Conservation (phyloP, 139 green algal genomes). For the Nannochloris sp. region DNA sequence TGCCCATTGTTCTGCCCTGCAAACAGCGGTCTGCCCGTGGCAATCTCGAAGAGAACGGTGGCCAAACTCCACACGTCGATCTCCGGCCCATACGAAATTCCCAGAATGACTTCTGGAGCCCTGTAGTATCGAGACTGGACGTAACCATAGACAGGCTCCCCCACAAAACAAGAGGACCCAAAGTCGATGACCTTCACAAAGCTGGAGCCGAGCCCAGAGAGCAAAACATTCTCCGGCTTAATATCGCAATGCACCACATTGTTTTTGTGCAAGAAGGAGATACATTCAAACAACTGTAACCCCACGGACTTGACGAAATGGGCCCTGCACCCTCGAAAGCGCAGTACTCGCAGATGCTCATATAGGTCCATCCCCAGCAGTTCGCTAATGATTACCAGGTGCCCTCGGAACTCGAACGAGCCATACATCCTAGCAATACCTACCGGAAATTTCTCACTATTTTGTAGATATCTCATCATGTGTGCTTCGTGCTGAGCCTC, state of each 20-base stretch:
- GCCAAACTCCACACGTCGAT: constrained; percentile 98
- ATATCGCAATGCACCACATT: constrained; percentile 96
- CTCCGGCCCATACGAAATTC: constrained; percentile 64
- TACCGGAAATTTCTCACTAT: constrained; percentile 42
- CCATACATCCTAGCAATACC: constrained; percentile 86
- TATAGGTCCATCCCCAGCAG: constrained; percentile 92
- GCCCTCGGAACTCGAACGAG: constrained; percentile 75
- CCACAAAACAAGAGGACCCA: constrained; percentile 83
- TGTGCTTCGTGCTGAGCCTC: constrained; percentile 74
- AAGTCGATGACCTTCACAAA: constrained; percentile 85
- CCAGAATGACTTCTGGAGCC: constrained; percentile 83
- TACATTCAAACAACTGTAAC: constrained; percentile 72
- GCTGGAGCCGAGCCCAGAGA: constrained; percentile 21
- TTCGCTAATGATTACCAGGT: constrained; percentile 97
- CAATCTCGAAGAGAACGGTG: constrained; percentile 62
- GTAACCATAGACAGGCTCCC: constrained; percentile 84
- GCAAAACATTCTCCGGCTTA: constrained; percentile 97
- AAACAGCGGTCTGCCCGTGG: constrained; percentile 9
- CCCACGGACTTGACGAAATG: constrained; percentile 71
- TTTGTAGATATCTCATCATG: constrained; percentile 81
- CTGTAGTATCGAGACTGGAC: constrained; percentile 95
- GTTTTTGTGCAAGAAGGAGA: constrained; percentile 67
- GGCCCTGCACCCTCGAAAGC: constrained; percentile 71
- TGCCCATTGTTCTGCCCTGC: constrained; percentile 66
- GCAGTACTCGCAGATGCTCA: constrained; percentile 87